Conservation (phyloP, 768 basidiomycete species). For the Amanita subjunquillea region DNA sequence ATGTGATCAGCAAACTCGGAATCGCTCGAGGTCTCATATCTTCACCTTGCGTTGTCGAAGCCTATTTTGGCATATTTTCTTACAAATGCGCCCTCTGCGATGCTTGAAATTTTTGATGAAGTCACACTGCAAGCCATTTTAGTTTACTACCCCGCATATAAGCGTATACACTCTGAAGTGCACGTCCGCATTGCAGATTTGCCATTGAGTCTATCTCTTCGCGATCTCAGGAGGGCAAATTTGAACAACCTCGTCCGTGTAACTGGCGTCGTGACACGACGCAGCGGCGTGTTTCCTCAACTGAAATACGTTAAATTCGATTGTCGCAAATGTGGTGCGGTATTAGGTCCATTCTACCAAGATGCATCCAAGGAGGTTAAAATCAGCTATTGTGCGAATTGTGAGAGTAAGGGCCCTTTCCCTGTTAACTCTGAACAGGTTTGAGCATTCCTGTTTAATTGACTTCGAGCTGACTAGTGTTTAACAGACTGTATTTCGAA, state of each 20-base stretch:
- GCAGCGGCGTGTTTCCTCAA: conserved; percentile 98
- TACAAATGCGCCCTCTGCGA: conserved; percentile 85
- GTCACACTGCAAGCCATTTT: conserved; percentile 92
- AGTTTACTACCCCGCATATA: conserved; percentile 92
- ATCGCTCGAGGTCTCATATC: conserved; percentile 93
- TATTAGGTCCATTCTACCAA: conserved; percentile 95
- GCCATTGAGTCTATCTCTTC: conserved; percentile 80
- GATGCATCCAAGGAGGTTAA: conserved; percentile 91
- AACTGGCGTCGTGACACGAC: conserved; percentile 89
- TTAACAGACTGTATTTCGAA: conserved; percentile 86
- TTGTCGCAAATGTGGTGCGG: conserved; percentile 89
- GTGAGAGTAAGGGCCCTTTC: conserved; percentile 93
- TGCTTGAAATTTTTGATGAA: conserved; percentile 92
- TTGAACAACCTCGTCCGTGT: conserved; percentile 95
- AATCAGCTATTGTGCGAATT: conserved; percentile 90
- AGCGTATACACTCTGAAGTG: conserved; percentile 94
- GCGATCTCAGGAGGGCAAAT: conserved; percentile 86
- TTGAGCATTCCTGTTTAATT: neutral
- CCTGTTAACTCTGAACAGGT: conserved; percentile 95
- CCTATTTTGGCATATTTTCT: conserved; percentile 97
- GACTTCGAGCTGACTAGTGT: neutral
- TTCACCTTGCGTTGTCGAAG: conserved; percentile 88
- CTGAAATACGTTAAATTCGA: conserved; percentile 99
- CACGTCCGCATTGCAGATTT: conserved; percentile 96
- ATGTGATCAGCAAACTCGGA: conserved; percentile 76